These are phyloP conservation scores for Colletotrichum sp. DNA, from an alignment of 2,329 filamentous ascomycete genomes.

Conservation along the genomic window DNA sequence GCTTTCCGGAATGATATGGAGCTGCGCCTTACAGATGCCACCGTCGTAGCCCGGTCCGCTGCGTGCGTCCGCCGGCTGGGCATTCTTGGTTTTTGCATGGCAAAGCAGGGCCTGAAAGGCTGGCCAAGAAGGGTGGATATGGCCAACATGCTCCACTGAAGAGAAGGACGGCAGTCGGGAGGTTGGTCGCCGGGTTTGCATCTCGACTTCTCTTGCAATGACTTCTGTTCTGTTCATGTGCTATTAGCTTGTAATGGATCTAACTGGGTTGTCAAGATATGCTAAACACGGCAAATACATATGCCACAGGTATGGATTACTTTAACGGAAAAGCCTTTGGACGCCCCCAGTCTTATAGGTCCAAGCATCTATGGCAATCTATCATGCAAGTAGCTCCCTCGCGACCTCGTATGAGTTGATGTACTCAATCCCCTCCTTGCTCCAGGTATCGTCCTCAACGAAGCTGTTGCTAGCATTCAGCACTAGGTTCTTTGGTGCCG, in stretches of 20 bases:
- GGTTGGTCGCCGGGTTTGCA: neutral
- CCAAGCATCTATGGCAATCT: neutral
- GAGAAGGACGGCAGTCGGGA: neutral
- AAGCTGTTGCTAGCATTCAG: slow-evolving; percentile 47
- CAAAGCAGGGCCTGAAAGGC: neutral
- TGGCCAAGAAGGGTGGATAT: neutral
- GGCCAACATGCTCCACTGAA: neutral
- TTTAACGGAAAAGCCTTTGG: neutral
- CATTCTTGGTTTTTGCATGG: neutral
- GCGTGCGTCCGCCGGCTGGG: neutral
- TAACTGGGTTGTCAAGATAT: too few species aligned
- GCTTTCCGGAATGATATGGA: neutral
- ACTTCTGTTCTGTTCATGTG: too few species aligned
- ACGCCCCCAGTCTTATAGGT: neutral
- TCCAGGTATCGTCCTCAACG: slow-evolving; percentile 52
- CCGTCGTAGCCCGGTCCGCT: neutral
- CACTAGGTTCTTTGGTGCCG: slow-evolving; percentile 47
- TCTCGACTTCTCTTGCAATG: too few species aligned
- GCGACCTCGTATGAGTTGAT: slow-evolving; percentile 43
- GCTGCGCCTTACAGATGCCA: neutral
- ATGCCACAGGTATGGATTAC: neutral
- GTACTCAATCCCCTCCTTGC: slow-evolving; percentile 50
- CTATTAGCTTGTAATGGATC: too few species aligned
- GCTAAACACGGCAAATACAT: neutral
- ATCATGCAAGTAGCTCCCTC: slow-evolving; percentile 36